phyloP scores from a whole-genome alignment of 805 yeast species.

The Suhomyces sp. region DNA sequence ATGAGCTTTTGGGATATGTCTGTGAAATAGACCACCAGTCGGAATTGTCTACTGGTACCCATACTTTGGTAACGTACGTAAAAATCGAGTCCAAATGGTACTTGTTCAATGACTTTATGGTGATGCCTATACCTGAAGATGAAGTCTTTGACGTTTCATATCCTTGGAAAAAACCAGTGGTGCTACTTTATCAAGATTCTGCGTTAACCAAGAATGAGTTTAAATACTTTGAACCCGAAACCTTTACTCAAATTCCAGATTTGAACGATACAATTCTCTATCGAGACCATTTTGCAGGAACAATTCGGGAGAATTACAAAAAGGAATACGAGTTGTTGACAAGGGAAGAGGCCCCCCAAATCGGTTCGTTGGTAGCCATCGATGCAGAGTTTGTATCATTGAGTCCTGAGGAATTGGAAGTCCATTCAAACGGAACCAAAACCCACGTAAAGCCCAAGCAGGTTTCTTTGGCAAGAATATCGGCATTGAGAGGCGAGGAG shows the following conservation, averaged over 20 bases:
- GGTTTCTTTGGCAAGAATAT: slow-evolving; percentile 80
- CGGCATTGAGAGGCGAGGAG: slow-evolving; percentile 72
- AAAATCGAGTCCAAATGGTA: slow-evolving; percentile 63
- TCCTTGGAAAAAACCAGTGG: slow-evolving; percentile 83
- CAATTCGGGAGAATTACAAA: slow-evolving; percentile 54
- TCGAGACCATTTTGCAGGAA: slow-evolving; percentile 70
- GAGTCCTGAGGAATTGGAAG: slow-evolving; percentile 74
- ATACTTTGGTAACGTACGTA: slow-evolving; percentile 60
- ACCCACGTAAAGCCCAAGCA: slow-evolving; percentile 70
- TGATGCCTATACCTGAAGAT: slow-evolving; percentile 64
- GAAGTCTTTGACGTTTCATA: slow-evolving; percentile 73
- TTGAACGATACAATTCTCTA: slow-evolving; percentile 66
- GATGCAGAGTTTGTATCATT: slow-evolving; percentile 95
- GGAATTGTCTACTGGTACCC: slow-evolving; percentile 37
- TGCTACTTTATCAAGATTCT: slow-evolving; percentile 57
- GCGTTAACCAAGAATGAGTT: slow-evolving; percentile 46
- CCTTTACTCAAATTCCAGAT: slow-evolving; percentile 15
- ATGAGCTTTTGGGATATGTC: slow-evolving; percentile 66
- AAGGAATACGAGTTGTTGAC: slow-evolving; percentile 70
- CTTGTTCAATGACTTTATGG: slow-evolving; percentile 88
- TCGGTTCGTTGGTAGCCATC: slow-evolving; percentile 81
- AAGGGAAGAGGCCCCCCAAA: slow-evolving; percentile 63
- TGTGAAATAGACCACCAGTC: slow-evolving; percentile 58
- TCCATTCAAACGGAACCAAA: slow-evolving; percentile 68
- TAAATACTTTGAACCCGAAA: slow-evolving; percentile 30